Conservation (phyloP, 192 early-diverging fungal genomes). For the Rhizoclosmatium sp. region DNA sequence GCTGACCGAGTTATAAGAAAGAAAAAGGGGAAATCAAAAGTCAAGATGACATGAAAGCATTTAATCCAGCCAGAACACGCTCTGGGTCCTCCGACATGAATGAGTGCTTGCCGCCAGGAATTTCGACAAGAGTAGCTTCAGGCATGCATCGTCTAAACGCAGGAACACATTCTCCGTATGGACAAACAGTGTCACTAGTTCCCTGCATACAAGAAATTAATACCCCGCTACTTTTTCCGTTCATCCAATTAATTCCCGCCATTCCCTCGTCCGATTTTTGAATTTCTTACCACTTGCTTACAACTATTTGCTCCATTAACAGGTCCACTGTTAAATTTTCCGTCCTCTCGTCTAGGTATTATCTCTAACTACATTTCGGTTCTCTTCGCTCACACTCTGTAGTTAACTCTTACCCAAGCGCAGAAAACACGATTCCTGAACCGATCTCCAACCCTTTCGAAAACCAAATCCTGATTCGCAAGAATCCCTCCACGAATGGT, state of each 20-base stretch:
- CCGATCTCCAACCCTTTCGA: background rate
- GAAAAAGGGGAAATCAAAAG: too few relatives aligned
- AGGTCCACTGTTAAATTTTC: background rate
- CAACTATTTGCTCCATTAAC: background rate
- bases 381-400: background rate
- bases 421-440: slow-evolving; percentile 13
- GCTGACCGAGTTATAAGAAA: background rate
- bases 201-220: background rate
- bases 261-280: too few relatives aligned
- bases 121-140: background rate
- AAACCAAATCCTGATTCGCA: background rate
- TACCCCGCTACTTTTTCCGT: too few relatives aligned
- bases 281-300: background rate
- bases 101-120: background rate
- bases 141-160: background rate
- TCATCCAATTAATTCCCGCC: too few relatives aligned
- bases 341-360: too few relatives aligned
- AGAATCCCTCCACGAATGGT: background rate
- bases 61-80: background rate
- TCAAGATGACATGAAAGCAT: background rate
- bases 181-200: background rate
- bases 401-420: slow-evolving; percentile 4
- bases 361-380: background rate
- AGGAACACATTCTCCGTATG: background rate
- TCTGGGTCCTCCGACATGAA: background rate